A percentile compares a stretch with the other conserved stretches of the same genome.
phyloP scores from a whole-genome alignment of 805 yeast species.

The Yarrowia keelungensis region DNA sequence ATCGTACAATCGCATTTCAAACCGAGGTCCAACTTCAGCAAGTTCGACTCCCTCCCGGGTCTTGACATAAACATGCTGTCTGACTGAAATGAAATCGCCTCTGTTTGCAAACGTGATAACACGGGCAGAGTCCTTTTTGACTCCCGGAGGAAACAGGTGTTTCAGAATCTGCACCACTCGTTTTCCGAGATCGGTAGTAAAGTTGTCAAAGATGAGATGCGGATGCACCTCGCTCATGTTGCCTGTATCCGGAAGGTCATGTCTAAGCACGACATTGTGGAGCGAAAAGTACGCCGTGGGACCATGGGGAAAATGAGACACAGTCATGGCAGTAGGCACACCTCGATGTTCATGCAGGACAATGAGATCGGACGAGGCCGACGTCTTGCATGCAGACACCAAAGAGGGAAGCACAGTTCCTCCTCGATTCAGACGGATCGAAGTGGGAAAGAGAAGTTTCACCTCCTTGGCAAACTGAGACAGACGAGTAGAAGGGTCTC shows the following conservation, averaged over 20 bases:
- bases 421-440: conserved; percentile 92
- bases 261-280: conserved; percentile 93
- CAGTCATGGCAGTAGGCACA: conserved; percentile 91
- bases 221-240: conserved; percentile 92
- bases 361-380: conserved; percentile 83
- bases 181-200: conserved; percentile 78
- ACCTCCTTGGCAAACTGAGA: conserved; percentile 94
- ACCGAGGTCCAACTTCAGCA: conserved; percentile 98
- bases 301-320: conserved; percentile 97
- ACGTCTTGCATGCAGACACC: conserved; percentile 80
- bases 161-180: conserved; percentile 81
- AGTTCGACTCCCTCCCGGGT: conserved; percentile 88
- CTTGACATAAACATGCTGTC: conserved; percentile 93
- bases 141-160: conserved; percentile 97
- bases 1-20: conserved; percentile 94
- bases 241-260: conserved; percentile 85
- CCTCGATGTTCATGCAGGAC: conserved; percentile 97
- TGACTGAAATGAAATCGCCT: conserved; percentile 90
- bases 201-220: conserved; percentile 90
- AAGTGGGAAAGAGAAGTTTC: conserved; percentile 85
- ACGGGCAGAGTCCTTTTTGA: conserved; percentile 83
- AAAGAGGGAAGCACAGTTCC: conserved; percentile 83
- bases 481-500: conserved; percentile 86
- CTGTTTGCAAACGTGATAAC: conserved; percentile 91
- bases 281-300: conserved; percentile 94